Conservation (phyloP, 305 asterid species). For the Plantago lanceolata region DNA sequence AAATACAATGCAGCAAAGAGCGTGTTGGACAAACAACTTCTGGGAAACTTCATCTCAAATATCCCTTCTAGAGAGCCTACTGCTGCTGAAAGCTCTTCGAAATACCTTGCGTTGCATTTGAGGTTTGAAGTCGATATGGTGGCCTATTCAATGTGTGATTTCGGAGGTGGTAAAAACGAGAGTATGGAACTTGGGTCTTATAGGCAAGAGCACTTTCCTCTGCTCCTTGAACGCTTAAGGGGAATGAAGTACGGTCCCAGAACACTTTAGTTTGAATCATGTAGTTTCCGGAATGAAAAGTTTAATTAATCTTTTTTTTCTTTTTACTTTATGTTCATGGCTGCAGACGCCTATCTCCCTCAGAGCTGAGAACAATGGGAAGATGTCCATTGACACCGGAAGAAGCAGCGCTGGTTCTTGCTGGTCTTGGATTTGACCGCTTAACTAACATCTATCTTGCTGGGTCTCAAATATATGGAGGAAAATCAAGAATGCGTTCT, state of each 20-base stretch:
- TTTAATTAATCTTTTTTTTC: background rate
- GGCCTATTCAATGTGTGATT: slow-evolving; percentile 86
- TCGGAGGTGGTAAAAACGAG: slow-evolving; percentile 85
- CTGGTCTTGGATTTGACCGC: slow-evolving; percentile 65
- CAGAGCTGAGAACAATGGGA: slow-evolving; percentile 63
- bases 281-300: background rate
- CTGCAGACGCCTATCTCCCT: slow-evolving; percentile 44
- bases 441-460: slow-evolving; percentile 78
- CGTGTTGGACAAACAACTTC: slow-evolving; percentile 61
- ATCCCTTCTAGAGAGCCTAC: slow-evolving; percentile 24
- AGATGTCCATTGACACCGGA: slow-evolving; percentile 92
- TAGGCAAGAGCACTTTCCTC: slow-evolving; percentile 76
- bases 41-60: slow-evolving; percentile 56
- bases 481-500: slow-evolving; percentile 66
- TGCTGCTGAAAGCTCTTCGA: slow-evolving; percentile 31
- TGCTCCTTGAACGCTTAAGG: slow-evolving; percentile 66
- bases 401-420: slow-evolving; percentile 86
- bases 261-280: background rate
- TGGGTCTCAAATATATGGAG: slow-evolving; percentile 77
- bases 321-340: background rate
- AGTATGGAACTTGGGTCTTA: slow-evolving; percentile 59
- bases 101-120: slow-evolving; percentile 84
- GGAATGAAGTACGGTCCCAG: slow-evolving; percentile 38
- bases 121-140: slow-evolving; percentile 96
- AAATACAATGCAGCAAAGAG: slow-evolving; percentile 37